phyloP scores from a whole-genome alignment of 495 filamentous ascomycete species.

The Penicillium antarcticum region DNA sequence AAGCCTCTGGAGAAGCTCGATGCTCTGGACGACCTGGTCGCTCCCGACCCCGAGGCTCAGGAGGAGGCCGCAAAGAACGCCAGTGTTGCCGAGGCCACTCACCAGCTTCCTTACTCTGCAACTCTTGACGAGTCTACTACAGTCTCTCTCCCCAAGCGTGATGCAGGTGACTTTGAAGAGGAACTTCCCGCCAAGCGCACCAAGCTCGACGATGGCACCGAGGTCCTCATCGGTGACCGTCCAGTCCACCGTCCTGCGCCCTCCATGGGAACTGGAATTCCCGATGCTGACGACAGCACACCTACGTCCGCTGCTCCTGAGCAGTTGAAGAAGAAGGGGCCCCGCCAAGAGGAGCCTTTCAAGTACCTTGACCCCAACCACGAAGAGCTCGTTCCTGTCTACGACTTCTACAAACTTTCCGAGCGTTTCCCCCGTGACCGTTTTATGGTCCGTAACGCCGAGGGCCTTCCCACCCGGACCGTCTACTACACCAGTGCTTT shows the following conservation, averaged over 20 bases:
- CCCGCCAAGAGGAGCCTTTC: constrained; percentile 79
- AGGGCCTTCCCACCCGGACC: constrained; percentile 75
- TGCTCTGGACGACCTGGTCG: constrained; percentile 45
- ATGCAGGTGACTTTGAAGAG: constrained; percentile 39
- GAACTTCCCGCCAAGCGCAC: constrained; percentile 44
- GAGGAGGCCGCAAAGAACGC: constrained; percentile 42
- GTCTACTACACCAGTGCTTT: constrained; percentile 94
- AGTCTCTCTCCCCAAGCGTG: constrained; percentile 33
- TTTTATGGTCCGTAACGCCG: constrained; percentile 92
- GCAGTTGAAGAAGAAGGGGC: constrained; percentile 40
- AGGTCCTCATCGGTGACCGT: constrained; percentile 46
- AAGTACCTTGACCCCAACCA: constrained; percentile 77
- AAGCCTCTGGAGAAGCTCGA: constrained; percentile 48
- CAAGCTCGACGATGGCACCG: constrained; percentile 44
- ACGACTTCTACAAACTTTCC: constrained; percentile 77
- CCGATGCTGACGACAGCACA: constrained; percentile 33
- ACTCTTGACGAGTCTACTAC: constrained; percentile 25
- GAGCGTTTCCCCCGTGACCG: constrained; percentile 80
- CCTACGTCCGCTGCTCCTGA: constrained; percentile 24
- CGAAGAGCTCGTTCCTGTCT: constrained; percentile 68
- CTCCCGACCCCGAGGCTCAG: constrained; percentile 31
- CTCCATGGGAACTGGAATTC: constrained; percentile 34
- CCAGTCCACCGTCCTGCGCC: constrained; percentile 48
- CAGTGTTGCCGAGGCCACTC: constrained; percentile 39
- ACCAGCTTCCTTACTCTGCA: constrained; percentile 37